Evolutionary conservation across 1,284 basidiomycete species (phyloP).

Genomic region (Apiotrichum akiyoshidainum): DNA sequence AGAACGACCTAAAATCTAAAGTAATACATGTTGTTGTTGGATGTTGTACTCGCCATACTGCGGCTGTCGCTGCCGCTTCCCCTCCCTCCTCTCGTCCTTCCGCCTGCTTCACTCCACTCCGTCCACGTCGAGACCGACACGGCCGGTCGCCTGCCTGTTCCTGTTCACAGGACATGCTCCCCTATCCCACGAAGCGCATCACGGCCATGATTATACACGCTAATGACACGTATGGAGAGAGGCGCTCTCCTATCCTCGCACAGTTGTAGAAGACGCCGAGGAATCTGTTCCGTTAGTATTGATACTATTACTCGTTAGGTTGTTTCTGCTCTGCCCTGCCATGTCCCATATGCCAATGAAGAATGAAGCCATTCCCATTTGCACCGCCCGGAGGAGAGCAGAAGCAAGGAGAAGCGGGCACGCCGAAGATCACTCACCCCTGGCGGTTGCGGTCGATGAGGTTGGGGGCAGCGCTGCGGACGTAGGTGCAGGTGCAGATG

Average conservation of each 20-base stretch:
- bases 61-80: neutral
- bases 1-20: neutral
- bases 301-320: no score
- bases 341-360: constrained; percentile 42
- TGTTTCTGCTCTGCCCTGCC: neutral
- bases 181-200: constrained; percentile 41
- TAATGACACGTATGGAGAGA: constrained; percentile 77
- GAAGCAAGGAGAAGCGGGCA: neutral
- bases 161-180: no score
- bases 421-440: constrained; percentile 62
- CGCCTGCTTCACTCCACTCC: no score
- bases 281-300: constrained; percentile 58
- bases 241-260: constrained; percentile 80
- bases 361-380: neutral
- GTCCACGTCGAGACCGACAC: neutral
- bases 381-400: neutral
- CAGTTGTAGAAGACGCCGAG: constrained; percentile 89
- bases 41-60: neutral
- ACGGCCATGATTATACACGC: constrained; percentile 78
- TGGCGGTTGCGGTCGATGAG: constrained; percentile 91
- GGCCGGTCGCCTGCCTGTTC: neutral
- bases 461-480: constrained; percentile 81
- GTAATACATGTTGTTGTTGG: constrained; percentile 1
- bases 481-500: constrained; percentile 97
- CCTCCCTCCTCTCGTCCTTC: neutral